A percentile compares a stretch with the other conserved stretches of the same genome.
phyloP scores from a whole-genome alignment of 1,284 basidiomycete genomes.

The Sporisorium graminicola region DNA sequence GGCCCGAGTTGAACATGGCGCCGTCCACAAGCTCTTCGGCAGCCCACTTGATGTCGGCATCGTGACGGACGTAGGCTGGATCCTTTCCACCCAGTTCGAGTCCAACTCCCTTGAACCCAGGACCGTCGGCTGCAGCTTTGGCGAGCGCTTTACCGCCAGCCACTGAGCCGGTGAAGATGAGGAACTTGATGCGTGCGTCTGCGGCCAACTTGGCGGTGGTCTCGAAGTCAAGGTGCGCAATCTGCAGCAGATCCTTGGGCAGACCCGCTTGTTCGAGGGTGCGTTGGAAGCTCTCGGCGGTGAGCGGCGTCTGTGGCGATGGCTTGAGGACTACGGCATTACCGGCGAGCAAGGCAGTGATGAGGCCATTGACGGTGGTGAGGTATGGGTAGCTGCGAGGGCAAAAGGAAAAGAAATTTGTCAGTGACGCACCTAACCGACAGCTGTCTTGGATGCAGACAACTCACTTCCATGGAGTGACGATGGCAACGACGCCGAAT shows the following conservation, averaged over 20 bases:
- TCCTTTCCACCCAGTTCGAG: conserved; percentile 93
- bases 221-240: conserved; percentile 82
- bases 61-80: conserved; percentile 87
- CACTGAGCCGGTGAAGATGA: conserved; percentile 90
- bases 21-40: conserved; percentile 90
- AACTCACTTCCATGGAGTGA: conserved; percentile 82
- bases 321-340: conserved; percentile 93
- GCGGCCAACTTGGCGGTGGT: conserved; percentile 76
- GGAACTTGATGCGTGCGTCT: conserved; percentile 80
- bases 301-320: conserved; percentile 91
- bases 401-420: background rate
- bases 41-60: conserved; percentile 86
- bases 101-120: conserved; percentile 80
- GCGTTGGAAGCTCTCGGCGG: conserved; percentile 82
- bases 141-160: conserved; percentile 77
- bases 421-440: background rate
- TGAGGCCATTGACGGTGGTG: conserved; percentile 80
- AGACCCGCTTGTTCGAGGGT: conserved; percentile 82
- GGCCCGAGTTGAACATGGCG: conserved; percentile 95
- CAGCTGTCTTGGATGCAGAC: background rate
- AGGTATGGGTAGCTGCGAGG: conserved; percentile 72
- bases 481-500: conserved; percentile 86
- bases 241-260: conserved; percentile 81
- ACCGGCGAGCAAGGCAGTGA: conserved; percentile 73
- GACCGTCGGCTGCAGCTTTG: conserved; percentile 73